These are phyloP conservation scores for Mortierella alpina DNA, from an alignment of 192 early-diverging fungal species.

Conservation along the genomic window DNA sequence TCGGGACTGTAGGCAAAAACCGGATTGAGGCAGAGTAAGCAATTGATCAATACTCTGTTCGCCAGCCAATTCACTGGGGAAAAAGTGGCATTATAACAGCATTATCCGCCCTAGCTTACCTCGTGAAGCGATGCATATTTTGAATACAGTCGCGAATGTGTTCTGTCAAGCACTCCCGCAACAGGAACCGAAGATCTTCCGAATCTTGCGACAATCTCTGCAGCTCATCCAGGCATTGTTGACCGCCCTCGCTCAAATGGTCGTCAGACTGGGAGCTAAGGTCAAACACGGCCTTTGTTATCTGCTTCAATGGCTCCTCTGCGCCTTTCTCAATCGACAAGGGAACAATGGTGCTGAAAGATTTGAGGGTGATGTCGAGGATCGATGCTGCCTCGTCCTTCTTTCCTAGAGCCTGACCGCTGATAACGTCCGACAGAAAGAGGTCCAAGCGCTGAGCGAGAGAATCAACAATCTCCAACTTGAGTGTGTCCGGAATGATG, in stretches of 20 bases:
- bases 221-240: conserved; percentile 23
- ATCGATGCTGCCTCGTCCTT: conserved; percentile 20
- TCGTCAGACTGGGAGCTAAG: conserved; percentile 34
- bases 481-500: conserved; percentile 11
- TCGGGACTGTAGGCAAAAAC: conserved; percentile 44
- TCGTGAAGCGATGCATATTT: conserved; percentile 44
- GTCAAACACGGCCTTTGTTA: conserved; percentile 30
- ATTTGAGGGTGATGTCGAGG: conserved; percentile 10
- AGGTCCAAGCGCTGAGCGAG: conserved; percentile 37
- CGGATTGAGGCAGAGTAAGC: not conserved
- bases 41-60: not conserved
- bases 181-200: conserved; percentile 25
- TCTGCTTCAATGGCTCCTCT: conserved; percentile 21
- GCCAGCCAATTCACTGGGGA: too few species aligned
- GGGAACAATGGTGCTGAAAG: conserved; percentile 8
- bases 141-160: conserved; percentile 53
- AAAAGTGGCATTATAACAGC: too few species aligned
- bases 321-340: conserved; percentile 22
- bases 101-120: conserved; percentile 16
- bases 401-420: conserved; percentile 4
- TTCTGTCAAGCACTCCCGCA: conserved; percentile 27
- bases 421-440: conserved; percentile 19
- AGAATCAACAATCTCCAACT: conserved; percentile 24
- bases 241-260: conserved; percentile 8
- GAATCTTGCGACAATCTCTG: conserved; percentile 27